Evolutionary conservation across 140 eudicot species (phyloP), one percentile per base, ranked within the genome.

Genomic region (Anethum foeniculum): DNA sequence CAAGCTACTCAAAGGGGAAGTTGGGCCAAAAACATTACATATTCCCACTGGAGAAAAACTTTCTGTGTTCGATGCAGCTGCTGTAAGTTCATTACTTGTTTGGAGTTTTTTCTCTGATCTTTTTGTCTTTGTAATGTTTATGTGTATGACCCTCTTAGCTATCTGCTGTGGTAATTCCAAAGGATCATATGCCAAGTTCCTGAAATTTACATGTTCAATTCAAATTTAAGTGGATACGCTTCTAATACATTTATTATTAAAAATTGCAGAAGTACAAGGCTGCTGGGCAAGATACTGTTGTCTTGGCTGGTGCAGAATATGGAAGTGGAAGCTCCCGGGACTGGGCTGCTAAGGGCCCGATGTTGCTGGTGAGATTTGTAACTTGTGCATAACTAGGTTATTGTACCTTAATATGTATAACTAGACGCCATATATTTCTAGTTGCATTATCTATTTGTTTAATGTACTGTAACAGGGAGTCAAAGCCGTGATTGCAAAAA

Each of bases 291-390:
- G 97, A 86, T 78, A 95, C 99, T 74, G 89, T 95, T 77, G 87
- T 95, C 54, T 83, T 95, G 77, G 99, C 97, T 23, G 99, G 99
- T 64, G 97, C 99, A 30, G 99, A 95, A 76, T 95, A 95, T 80
- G 99, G 99, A 85, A 95, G 99, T 87, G 99, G 99, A 82, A 95
- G 99, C 84, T 95, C 99, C 25, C 88, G 99, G 21, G 99, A 95
- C 78, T 95, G 99, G 99, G 99, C 99, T 80, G 99, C 99, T 76
- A 95, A 95, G 88, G 99, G 99, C 54, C 97, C 97, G 18, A 95
- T 95, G 99, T 80, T 95, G 77, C 82, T 86, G 96, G 99, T 92
- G 79, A 90, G 89, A 44, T 47, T n/a, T 69, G 25, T 46, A 30
- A 18, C 32, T 69, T 41, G 16, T 73, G 47, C 36, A 36, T 51